Evolutionary conservation across 441 rosid species (phyloP).

Genomic region (Cnidoscolus chayamansa): DNA sequence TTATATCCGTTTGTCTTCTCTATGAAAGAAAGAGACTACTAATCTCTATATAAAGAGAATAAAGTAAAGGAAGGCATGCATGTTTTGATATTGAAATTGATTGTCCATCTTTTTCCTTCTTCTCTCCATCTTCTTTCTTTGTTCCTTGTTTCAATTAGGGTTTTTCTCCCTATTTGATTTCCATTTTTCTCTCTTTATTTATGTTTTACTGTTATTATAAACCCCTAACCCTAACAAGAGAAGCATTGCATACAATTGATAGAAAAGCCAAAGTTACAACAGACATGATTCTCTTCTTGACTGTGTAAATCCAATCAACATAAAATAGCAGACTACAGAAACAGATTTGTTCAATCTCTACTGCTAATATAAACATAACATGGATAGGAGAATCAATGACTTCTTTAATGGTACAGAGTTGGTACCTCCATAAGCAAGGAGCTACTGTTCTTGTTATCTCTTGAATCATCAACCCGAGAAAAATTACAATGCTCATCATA

Average conservation of each 20-base stretch:
- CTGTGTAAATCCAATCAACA: neutral
- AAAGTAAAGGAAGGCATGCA: no score
- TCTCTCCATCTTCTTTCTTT: no score
- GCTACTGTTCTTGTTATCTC: neutral
- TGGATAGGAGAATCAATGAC: neutral
- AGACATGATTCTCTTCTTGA: neutral
- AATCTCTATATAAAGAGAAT: no score
- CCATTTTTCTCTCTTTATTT: no score
- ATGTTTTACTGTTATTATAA: no score
- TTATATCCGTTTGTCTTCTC: no score
- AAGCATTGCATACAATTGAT: neutral
- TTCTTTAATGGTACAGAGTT: neutral
- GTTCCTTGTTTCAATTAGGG: no score
- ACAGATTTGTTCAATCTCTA: conserved; percentile 12
- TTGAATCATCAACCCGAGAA: conserved; percentile 2
- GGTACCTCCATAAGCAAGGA: conserved; percentile 5
- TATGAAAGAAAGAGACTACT: no score
- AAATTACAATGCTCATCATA: neutral
- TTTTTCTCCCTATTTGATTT: no score
- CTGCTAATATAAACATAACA: conserved; percentile 16
- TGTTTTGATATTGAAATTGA: no score
- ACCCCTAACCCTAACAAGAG: neutral
- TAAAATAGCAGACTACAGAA: conserved; percentile 2
- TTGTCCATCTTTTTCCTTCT: no score
- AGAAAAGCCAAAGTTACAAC: neutral